phyloP scores from a whole-genome alignment of 73 alveolate species.

The Paraurostyla sp. region DNA sequence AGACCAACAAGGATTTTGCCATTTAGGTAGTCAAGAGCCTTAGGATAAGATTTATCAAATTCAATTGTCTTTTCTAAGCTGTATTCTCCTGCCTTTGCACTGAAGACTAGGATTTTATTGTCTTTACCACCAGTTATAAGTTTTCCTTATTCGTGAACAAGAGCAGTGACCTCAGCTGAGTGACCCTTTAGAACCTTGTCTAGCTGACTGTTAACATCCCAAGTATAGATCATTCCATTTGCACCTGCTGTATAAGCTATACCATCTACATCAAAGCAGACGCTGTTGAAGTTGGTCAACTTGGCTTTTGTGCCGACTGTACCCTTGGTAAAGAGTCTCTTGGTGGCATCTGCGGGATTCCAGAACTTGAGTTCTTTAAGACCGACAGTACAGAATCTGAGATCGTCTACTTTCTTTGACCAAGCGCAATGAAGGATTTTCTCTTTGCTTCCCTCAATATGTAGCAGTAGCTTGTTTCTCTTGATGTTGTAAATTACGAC shows the following conservation, averaged over 20 bases:
- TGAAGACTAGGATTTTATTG: slow-evolving; percentile 60
- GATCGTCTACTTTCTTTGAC: slow-evolving; percentile 57
- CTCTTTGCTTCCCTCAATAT: slow-evolving; percentile 53
- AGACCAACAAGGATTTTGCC: slow-evolving; percentile 88
- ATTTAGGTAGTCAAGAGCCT: slow-evolving; percentile 87
- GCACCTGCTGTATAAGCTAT: slow-evolving; percentile 86
- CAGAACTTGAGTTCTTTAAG: slow-evolving; percentile 88
- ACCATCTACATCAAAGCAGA: slow-evolving; percentile 81
- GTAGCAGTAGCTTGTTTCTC: slow-evolving; percentile 68
- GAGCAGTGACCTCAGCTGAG: slow-evolving; percentile 65
- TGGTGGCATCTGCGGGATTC: slow-evolving; percentile 86
- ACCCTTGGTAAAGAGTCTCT: slow-evolving; percentile 56
- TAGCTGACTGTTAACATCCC: slow-evolving; percentile 60
- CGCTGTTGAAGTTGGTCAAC: slow-evolving; percentile 77
- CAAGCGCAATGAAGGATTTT: slow-evolving; percentile 55
- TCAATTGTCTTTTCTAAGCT: slow-evolving; percentile 19
- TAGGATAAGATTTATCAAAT: slow-evolving; percentile 59
- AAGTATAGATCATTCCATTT: slow-evolving; percentile 78
- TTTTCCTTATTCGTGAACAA: slow-evolving; percentile 44
- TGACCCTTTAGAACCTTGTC: slow-evolving; percentile 68
- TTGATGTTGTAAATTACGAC: slow-evolving; percentile 88
- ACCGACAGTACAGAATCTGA: slow-evolving; percentile 70
- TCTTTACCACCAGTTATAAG: slow-evolving; percentile 81
- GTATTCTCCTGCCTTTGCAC: slow-evolving; percentile 22
- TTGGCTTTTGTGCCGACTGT: slow-evolving; percentile 48